A percentile compares a stretch with the other conserved stretches of the same genome.
Evolutionary conservation across 1,139 yeast genomes (phyloP).

Genomic region (Pichia sp.): DNA sequence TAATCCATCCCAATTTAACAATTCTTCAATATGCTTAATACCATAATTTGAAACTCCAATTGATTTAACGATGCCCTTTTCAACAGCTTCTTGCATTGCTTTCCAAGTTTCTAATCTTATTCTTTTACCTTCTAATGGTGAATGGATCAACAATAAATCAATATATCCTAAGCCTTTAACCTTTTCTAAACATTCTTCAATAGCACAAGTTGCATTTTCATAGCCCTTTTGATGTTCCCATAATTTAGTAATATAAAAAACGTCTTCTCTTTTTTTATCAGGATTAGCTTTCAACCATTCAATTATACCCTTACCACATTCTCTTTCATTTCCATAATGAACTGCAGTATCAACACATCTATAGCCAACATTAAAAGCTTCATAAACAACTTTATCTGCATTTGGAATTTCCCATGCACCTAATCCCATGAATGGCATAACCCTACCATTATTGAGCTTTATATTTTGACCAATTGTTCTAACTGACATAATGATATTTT

Average conservation of each 20-base stretch:
- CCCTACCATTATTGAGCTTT: conserved; percentile 31
- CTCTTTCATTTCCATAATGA: conserved; percentile 49
- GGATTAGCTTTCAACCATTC: conserved; percentile 50
- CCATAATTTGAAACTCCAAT: conserved; percentile 74
- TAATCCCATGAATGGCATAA: conserved; percentile 43
- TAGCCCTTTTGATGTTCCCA: conserved; percentile 58
- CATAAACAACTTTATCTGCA: conserved; percentile 39
- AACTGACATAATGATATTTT: background rate
- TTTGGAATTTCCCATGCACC: conserved; percentile 44
- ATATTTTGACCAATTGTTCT: conserved; percentile 6
- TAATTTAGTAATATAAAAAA: conserved; percentile 68
- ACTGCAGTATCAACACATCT: conserved; percentile 58
- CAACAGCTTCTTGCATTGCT: conserved; percentile 64
- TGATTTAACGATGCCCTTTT: conserved; percentile 44
- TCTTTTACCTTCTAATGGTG: conserved; percentile 50
- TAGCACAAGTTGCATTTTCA: conserved; percentile 48
- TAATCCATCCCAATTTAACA: conserved; percentile 46
- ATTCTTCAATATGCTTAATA: conserved; percentile 50
- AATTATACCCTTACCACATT: conserved; percentile 47
- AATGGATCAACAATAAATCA: conserved; percentile 52
- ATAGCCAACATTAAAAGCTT: conserved; percentile 43
- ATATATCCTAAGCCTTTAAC: conserved; percentile 46
- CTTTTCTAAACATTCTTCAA: conserved; percentile 42
- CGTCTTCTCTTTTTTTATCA: conserved; percentile 45
- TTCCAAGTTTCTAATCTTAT: conserved; percentile 49